These are phyloP conservation scores for Epichloe typhina DNA, from an alignment of 2,329 filamentous ascomycete species.

Conservation along the genomic window DNA sequence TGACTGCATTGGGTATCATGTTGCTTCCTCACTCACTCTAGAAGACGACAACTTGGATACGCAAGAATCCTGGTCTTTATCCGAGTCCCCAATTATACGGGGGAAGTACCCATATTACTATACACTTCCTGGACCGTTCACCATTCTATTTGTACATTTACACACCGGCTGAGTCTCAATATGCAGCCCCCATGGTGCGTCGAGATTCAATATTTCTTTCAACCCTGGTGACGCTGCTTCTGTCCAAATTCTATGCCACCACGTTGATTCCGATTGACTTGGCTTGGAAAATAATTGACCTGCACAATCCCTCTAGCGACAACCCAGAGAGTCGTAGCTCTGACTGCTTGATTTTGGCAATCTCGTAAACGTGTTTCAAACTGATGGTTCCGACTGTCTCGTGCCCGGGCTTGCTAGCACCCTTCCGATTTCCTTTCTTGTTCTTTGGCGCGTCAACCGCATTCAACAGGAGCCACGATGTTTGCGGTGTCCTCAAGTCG, in stretches of 20 bases:
- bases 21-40: no score
- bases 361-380: constrained; percentile 94
- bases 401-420: constrained; percentile 59
- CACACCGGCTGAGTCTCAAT: neutral
- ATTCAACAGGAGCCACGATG: constrained; percentile 75
- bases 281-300: constrained; percentile 59
- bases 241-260: constrained; percentile 36
- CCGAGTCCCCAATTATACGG: no score
- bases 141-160: neutral
- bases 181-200: neutral
- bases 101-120: no score
- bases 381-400: constrained; percentile 76
- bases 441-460: constrained; percentile 60
- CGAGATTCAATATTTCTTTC: neutral
- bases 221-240: neutral
- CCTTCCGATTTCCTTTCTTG: constrained; percentile 68
- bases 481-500: constrained; percentile 87
- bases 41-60: no score
- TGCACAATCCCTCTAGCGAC: constrained; percentile 57
- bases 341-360: constrained; percentile 86
- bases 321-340: constrained; percentile 63
- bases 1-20: no score
- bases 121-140: neutral
- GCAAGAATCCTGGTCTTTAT: no score
- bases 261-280: constrained; percentile 65